phyloP scores from a whole-genome alignment of 768 basidiomycete genomes.

The Amanita phalloides region DNA sequence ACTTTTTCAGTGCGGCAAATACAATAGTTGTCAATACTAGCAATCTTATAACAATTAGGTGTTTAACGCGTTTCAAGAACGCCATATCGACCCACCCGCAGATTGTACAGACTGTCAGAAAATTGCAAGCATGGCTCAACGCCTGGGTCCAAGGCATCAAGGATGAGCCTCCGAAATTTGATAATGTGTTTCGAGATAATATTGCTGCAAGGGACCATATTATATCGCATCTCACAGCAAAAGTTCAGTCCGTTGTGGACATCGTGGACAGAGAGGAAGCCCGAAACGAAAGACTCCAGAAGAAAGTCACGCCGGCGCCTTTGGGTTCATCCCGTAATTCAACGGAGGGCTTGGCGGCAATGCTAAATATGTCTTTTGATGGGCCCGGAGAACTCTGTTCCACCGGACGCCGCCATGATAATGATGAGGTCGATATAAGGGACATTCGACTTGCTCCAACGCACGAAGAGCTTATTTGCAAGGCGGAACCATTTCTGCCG shows the following conservation, averaged over 20 bases:
- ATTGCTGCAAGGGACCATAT: constrained; percentile 25
- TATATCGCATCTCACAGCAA: constrained; percentile 22
- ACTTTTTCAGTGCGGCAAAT: constrained; percentile 36
- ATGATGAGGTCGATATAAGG: constrained; percentile 44
- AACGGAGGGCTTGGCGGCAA: constrained; percentile 25
- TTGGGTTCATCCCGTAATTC: neutral
- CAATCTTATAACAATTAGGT: constrained; percentile 23
- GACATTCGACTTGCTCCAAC: constrained; percentile 66
- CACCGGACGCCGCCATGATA: constrained; percentile 56
- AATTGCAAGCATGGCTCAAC: constrained; percentile 33
- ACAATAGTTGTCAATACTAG: constrained; percentile 9
- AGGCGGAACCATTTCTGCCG: constrained; percentile 45
- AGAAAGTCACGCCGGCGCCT: constrained; percentile 7
- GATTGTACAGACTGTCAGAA: constrained; percentile 27
- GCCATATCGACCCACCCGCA: constrained; percentile 34
- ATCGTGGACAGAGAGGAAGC: constrained; percentile 43
- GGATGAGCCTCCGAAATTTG: constrained; percentile 28
- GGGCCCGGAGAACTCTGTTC: constrained; percentile 41
- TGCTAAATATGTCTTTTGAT: constrained; percentile 32
- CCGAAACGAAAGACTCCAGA: constrained; percentile 17
- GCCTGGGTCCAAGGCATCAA: constrained; percentile 35
- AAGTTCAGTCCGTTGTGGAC: constrained; percentile 22
- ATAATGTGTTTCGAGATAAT: constrained; percentile 26
- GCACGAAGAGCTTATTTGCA: constrained; percentile 46
- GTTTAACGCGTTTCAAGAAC: constrained; percentile 48